phyloP scores from a whole-genome alignment of 148 eudicot species.

The Camellia granthamiana region DNA sequence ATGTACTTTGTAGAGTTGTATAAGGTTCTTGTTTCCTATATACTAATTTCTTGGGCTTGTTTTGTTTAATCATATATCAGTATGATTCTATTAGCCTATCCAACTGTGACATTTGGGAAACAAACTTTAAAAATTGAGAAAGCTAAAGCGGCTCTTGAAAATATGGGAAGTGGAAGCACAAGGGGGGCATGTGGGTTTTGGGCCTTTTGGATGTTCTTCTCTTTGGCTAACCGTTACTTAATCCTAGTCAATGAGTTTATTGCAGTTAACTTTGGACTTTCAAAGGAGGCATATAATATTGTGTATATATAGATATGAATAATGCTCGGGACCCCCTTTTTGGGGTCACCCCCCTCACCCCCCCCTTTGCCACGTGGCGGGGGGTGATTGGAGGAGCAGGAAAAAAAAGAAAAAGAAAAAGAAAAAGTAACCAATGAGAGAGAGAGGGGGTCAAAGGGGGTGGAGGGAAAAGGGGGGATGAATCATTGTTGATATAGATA shows the following conservation, averaged over 20 bases:
- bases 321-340: too few species aligned
- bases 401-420: too few species aligned
- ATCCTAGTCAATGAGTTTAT: neutral
- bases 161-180: neutral
- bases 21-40: neutral
- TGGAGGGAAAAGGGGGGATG: too few species aligned
- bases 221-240: neutral
- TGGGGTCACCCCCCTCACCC: too few species aligned
- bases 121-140: neutral
- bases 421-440: too few species aligned
- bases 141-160: neutral
- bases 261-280: neutral
- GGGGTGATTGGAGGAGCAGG: too few species aligned
- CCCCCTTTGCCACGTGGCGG: too few species aligned
- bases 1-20: neutral
- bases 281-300: neutral
- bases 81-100: neutral
- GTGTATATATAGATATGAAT: too few species aligned
- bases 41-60: slow-evolving; percentile 9
- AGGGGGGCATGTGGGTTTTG: neutral
- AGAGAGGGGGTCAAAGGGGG: too few species aligned
- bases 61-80: neutral
- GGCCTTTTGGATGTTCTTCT: neutral
- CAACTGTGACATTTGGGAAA: neutral
- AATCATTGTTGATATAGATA: too few species aligned